Evolutionary conservation across 768 basidiomycete genomes (phyloP), one percentile per base, ranked within the genome.

Genomic region (Cyclocybe aegerita): DNA sequence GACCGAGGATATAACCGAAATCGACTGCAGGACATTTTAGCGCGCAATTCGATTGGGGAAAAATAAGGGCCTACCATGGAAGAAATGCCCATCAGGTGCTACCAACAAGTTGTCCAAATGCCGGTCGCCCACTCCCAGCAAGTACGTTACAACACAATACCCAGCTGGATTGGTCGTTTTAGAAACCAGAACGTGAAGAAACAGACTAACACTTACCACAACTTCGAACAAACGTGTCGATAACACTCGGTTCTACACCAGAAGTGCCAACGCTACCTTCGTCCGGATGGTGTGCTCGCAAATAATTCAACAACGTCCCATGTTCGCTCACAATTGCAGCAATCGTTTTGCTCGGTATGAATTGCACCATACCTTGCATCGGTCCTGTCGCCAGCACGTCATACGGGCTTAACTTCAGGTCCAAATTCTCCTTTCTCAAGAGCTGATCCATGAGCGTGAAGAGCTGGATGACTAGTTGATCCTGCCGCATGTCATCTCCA

Each of bases 381-480:
- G 86, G 81, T 1, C 93, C 93, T 0, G 96, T 98, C 12, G 97
- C 96, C 14, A 99, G 72, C 1, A 98, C 97, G 54, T 88, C 85
- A 61, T 97, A 98, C 4, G 93, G 91, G 51, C 82, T 93, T 49
- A 99, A 65, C 64, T 93, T 91, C 50, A 98, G 73, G 63, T 98
- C 97, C 46, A 99, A 67, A 64, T 97, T 97, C 72, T 98, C 97
- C 69, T 95, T 96, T 50, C 93, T 75, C 53, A 98, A 70, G 17
- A 99, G 69, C 42, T 90, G 79, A 64, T 99, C 94, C 97, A 99
- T 99, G 23, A 99, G 82, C 11, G 94, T 97, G 68, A 99, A 95
- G n/a, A 98, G 77, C 67, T 99, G 97, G 43, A 98, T 88, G 23
- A 98, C 95, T 34, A 99, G 82, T 66, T 99, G 97, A 65, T 99